These are phyloP conservation scores for Lotmaria passim DNA, from an alignment of 208 protist species.

Conservation along the genomic window DNA sequence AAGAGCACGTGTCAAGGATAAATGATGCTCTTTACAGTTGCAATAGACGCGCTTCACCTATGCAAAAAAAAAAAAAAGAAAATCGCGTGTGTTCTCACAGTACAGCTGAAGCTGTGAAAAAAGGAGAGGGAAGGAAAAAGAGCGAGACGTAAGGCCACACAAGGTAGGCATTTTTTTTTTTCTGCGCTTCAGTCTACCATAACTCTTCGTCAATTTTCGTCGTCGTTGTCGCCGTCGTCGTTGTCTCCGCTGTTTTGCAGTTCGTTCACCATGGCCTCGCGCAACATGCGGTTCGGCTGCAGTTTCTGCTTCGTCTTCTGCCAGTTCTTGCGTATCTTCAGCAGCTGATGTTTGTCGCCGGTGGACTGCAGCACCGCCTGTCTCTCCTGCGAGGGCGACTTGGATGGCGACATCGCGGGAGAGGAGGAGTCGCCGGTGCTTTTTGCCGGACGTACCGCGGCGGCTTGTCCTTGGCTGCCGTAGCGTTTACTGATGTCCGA, in stretches of 20 bases:
- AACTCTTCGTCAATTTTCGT: neutral
- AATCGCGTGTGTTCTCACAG: no score
- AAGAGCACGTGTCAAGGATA: no score
- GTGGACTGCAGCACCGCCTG: neutral
- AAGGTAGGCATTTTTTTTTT: no score
- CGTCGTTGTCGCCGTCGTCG: neutral
- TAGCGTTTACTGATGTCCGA: constrained; percentile 41
- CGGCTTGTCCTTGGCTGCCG: neutral
- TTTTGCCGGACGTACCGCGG: neutral
- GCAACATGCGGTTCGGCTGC: constrained; percentile 33
- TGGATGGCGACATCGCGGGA: constrained; percentile 6
- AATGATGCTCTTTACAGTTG: no score
- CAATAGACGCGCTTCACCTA: no score
- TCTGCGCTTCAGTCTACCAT: no score
- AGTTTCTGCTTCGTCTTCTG: constrained; percentile 32
- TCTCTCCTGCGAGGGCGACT: constrained; percentile 2
- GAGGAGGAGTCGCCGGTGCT: neutral
- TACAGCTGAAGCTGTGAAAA: neutral
- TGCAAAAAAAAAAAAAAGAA: no score
- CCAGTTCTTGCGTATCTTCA: constrained; percentile 42
- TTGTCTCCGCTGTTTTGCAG: constrained; percentile 24
- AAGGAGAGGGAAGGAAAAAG: constrained; percentile 8
- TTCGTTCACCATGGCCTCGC: constrained; percentile 33
- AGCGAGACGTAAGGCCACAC: neutral
- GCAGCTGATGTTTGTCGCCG: constrained; percentile 30